Evolutionary conservation across 2,329 filamentous ascomycete genomes (phyloP), one percentile per base, ranked within the genome.

Genomic region (Cytospora schulzeri): DNA sequence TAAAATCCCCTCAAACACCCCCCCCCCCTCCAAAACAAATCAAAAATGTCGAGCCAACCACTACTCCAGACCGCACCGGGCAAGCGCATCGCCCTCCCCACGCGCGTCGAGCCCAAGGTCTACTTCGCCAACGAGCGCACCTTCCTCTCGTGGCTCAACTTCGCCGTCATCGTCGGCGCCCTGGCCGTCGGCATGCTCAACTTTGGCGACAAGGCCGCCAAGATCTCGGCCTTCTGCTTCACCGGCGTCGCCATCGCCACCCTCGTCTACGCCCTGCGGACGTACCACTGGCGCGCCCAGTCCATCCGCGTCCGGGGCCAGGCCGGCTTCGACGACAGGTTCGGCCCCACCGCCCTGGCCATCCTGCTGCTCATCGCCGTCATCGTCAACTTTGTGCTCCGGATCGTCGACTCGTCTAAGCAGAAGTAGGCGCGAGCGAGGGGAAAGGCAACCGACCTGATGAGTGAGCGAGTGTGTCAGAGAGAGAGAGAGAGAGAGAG

Each of bases 111-210:
- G 80, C 95, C 95, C 73, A 99, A 99, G 81, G 95, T 99, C 83
- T 99, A 98, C 88, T 99, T 99, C 84, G 95, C 95, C 80, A 99
- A 99, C 84, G 95, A 99, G 82, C 92, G 95, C 69, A 99, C 95
- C 68, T 99, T 99, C 78, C 88, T 99, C 74, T 97, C 93, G 79
- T 99, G 95, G 95, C 91, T 99, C 75, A 99, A 99, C 86, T 98
- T 98, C 84, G 97, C 93, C 77, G 93, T 99, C 75, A 94, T 99
- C 79, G 91, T 99, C 67, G 95, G 95, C 74, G 95, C 95, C 69
- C 88, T 99, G 58, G 94, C 95, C 70, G 92, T 99, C 71, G 95
- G 95, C 71, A 93, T 99, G 76, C 88, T 99, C 73, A 99, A 99
- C 83, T 99, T 99, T 73, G 95, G 95, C 75, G 95, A 99, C 79